A percentile compares a stretch with the other conserved stretches of the same genome.
phyloP scores from a whole-genome alignment of 2,329 filamentous ascomycete genomes.

The Fusarium sp. region DNA sequence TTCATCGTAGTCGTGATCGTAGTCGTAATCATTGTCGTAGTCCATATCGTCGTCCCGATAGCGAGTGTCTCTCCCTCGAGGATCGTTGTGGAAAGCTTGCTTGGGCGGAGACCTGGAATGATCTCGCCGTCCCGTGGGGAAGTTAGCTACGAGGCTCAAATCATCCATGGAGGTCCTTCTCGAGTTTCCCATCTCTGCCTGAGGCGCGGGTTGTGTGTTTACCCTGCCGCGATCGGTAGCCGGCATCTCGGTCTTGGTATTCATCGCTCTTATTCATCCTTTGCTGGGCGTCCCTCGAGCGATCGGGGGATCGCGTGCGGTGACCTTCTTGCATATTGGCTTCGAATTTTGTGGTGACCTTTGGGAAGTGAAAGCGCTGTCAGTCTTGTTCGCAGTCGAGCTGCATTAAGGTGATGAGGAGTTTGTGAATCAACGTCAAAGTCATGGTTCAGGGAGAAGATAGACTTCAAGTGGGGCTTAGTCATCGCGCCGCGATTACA shows the following conservation, averaged over 20 bases:
- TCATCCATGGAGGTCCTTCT: conserved; percentile 48
- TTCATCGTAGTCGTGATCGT: conserved; percentile 40
- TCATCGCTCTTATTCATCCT: conserved; percentile 44
- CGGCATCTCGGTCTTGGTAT: conserved; percentile 53
- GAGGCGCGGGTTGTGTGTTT: conserved; percentile 57
- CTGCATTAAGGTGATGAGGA: background rate
- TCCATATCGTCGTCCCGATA: conserved; percentile 47
- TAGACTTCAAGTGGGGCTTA: conserved; percentile 29
- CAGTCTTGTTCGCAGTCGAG: background rate
- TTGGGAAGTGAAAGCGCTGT: background rate
- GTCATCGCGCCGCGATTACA: conserved; percentile 18
- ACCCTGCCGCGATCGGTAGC: conserved; percentile 65
- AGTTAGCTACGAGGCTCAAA: conserved; percentile 60
- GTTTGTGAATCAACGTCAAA: conserved; percentile 11
- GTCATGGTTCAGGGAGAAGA: conserved; percentile 2
- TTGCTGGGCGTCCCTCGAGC: conserved; percentile 48
- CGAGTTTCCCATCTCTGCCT: conserved; percentile 43
- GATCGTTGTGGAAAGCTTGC: conserved; percentile 55
- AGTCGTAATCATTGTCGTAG: conserved; percentile 28
- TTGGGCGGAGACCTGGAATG: conserved; percentile 60
- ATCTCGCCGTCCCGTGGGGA: conserved; percentile 59
- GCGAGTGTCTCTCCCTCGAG: conserved; percentile 48
- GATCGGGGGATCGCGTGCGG: conserved; percentile 50
- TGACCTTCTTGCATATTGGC: conserved; percentile 62
- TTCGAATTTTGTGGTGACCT: conserved; percentile 32